phyloP scores from a whole-genome alignment of 305 asterid species.

The Fraxinus dipetala region DNA sequence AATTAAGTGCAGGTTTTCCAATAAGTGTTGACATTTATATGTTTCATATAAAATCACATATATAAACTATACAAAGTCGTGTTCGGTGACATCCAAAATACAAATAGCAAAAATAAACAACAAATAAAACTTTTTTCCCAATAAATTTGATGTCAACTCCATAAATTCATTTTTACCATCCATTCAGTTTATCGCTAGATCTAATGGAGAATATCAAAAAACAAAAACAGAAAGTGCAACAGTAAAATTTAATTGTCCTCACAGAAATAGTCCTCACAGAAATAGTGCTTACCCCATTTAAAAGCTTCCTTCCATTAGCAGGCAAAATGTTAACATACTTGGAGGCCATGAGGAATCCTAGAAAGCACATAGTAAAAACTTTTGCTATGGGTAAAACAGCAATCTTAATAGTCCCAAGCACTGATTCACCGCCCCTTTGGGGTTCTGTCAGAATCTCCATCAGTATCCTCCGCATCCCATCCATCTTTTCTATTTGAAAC shows the following conservation, averaged over 20 bases:
- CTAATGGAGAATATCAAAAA: background rate
- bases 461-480: constrained; percentile 56
- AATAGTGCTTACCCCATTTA: constrained; percentile 69
- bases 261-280: background rate
- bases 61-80: background rate
- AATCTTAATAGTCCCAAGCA: constrained; percentile 68
- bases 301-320: constrained; percentile 89
- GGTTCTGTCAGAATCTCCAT: constrained; percentile 61
- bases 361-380: constrained; percentile 84
- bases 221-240: background rate
- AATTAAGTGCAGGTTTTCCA: background rate
- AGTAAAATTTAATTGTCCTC: background rate
- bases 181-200: background rate
- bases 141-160: background rate
- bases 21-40: background rate
- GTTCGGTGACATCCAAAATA: background rate
- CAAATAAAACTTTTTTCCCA: background rate
- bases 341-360: constrained; percentile 94
- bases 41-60: background rate
- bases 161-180: background rate
- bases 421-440: constrained; percentile 73
- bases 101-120: background rate
- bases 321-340: constrained; percentile 80
- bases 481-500: constrained; percentile 32
- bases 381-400: constrained; percentile 95